A percentile compares a stretch with the other conserved stretches of the same genome.
phyloP scores from a whole-genome alignment of 768 basidiomycete genomes.

The Leccinum incarnatum region DNA sequence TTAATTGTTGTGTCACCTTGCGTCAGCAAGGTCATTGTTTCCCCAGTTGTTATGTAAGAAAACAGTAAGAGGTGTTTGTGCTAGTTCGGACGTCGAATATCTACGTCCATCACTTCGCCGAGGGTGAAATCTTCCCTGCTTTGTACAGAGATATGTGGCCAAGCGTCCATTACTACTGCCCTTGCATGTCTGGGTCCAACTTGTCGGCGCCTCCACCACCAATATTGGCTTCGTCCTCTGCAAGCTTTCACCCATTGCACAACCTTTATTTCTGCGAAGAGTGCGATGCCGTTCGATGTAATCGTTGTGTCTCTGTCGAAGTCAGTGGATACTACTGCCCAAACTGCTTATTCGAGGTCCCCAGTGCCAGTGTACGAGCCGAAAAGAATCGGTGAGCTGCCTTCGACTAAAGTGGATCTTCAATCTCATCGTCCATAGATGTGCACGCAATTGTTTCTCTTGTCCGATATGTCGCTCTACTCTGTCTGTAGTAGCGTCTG shows the following conservation, averaged over 20 bases:
- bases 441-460: slow-evolving; percentile 95
- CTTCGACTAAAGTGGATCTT: neutral
- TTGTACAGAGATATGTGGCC: slow-evolving; percentile 37
- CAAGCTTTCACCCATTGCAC: slow-evolving; percentile 80
- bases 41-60: slow-evolving; percentile 10
- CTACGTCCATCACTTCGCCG: neutral
- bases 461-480: slow-evolving; percentile 93
- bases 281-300: slow-evolving; percentile 93
- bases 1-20: too few species aligned
- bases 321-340: slow-evolving; percentile 98
- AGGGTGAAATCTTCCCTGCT: neutral
- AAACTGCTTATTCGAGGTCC: slow-evolving; percentile 97
- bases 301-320: slow-evolving; percentile 89
- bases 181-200: slow-evolving; percentile 55
- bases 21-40: too few species aligned
- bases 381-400: slow-evolving; percentile 86
- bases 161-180: slow-evolving; percentile 64
- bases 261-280: slow-evolving; percentile 97
- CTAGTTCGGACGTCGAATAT: neutral
- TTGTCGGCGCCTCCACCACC: slow-evolving; percentile 61
- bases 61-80: neutral
- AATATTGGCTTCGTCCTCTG: slow-evolving; percentile 71
- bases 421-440: slow-evolving; percentile 49
- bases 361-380: slow-evolving; percentile 94
- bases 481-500: slow-evolving; percentile 86